These are phyloP conservation scores for Solanum etuberosum DNA, from an alignment of 257 asterid species.

Conservation along the genomic window DNA sequence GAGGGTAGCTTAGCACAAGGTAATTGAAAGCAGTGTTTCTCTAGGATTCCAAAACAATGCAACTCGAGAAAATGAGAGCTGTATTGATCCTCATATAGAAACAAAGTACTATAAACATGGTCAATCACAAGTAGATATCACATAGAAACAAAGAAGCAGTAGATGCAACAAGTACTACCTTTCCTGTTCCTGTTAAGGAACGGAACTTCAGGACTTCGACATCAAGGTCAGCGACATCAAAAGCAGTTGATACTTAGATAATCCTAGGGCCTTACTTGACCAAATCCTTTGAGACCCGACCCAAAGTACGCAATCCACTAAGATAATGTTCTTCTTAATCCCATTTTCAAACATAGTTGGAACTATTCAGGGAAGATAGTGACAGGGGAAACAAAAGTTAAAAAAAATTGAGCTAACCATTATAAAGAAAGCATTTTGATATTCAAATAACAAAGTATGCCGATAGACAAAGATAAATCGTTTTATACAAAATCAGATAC, in stretches of 20 bases:
- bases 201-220: neutral
- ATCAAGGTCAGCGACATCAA: neutral
- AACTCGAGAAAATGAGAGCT: neutral
- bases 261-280: neutral
- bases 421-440: neutral
- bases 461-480: slow-evolving; percentile 6
- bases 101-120: neutral
- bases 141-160: neutral
- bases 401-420: neutral
- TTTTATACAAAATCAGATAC: slow-evolving; percentile 13
- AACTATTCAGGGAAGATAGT: neutral
- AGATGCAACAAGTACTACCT: neutral
- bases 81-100: neutral
- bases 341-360: neutral
- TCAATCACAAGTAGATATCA: neutral
- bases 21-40: neutral
- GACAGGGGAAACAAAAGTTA: neutral
- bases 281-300: neutral
- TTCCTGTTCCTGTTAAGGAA: neutral
- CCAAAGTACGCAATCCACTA: neutral
- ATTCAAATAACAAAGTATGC: neutral
- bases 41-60: neutral
- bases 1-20: neutral
- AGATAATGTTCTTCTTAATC: neutral
- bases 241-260: neutral